Evolutionary conservation across 192 early-diverging fungal genomes (phyloP), one percentile per base, ranked within the genome.

Genomic region (Coemansia sp.): DNA sequence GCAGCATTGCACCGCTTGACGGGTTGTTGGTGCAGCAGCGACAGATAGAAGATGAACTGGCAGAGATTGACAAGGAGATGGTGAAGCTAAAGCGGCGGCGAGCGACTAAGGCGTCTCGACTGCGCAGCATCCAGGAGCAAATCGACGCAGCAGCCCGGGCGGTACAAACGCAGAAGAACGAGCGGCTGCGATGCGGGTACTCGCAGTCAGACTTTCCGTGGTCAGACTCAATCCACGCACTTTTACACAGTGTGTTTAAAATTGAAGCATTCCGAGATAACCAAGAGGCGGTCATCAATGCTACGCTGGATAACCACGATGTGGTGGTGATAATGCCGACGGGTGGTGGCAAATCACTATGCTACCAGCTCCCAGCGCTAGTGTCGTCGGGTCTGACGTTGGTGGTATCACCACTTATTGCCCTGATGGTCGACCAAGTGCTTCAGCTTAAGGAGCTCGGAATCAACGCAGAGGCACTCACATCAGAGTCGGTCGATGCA

Each of bases 371-470:
- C n/a, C 85, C 78, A 4, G 85, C 80, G 14, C 69, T 86, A 37
- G 42, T 77, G 40, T 59, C 62, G 3, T 34, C 72, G 0, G 75
- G 74, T 6, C 62, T 85, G 59, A 87, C 86, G 33, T 48, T 85
- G 64, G 84, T 87, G 1, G 63, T 87, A 24, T 87, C 86, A 21
- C 86, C 86, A 21, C 74, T 86, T 13, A 78, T 86, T 63, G 72
- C 86, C 11, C 72, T 87, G 65, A 85, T 85, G 70, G 64, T 81
- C 39, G 86, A 87, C 67, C 86, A 87, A 51, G 73, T 87, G 11
- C 66, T 83, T 54, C 70, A 74, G 41, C 79, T 87, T 31, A 67
- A 72, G 41, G 70, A 74, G 14, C 45, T 70, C 41, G 75, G 76
- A 4, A 63, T 85, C 35, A 41, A 62, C 11, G 80, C 73, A 2